These are phyloP conservation scores for Sarocladium kiliense DNA, from an alignment of 2,329 filamentous ascomycete genomes.

Conservation along the genomic window DNA sequence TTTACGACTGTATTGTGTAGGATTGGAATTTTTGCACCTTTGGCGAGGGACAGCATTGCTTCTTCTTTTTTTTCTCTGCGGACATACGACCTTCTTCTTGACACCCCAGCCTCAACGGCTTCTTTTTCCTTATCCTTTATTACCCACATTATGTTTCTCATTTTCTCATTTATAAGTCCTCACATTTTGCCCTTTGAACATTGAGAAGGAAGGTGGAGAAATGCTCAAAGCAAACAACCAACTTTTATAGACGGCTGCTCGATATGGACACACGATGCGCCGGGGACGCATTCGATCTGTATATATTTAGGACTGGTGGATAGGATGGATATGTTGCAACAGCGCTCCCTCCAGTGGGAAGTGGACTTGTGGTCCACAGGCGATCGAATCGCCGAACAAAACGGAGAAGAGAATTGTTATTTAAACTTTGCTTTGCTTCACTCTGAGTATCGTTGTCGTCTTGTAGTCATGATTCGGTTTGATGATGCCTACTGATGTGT, in stretches of 20 bases:
- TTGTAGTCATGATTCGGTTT: too few relatives aligned
- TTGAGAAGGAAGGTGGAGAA: neutral
- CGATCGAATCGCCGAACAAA: neutral
- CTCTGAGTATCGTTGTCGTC: too few relatives aligned
- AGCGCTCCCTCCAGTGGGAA: neutral
- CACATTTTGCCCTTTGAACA: neutral
- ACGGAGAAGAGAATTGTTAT: neutral
- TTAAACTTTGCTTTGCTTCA: neutral
- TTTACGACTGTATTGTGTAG: conserved; percentile 8
- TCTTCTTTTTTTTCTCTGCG: neutral
- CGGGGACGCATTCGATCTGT: conserved; percentile 8
- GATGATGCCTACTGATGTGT: too few relatives aligned
- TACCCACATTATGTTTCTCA: neutral
- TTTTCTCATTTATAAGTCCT: neutral
- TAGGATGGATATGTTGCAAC: neutral
- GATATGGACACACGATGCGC: neutral
- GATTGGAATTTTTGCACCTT: conserved; percentile 1
- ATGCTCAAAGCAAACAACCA: neutral
- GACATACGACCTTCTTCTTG: conserved; percentile 1
- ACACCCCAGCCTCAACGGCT: conserved; percentile 6
- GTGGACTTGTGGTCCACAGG: neutral
- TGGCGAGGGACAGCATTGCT: conserved; percentile 1
- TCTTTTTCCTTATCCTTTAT: conserved; percentile 10
- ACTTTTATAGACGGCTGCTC: conserved; percentile 3
- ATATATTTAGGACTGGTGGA: conserved; percentile 7